Evolutionary conservation across 768 basidiomycete species (phyloP).

Genomic region (Rhodotorula taiwanensis): DNA sequence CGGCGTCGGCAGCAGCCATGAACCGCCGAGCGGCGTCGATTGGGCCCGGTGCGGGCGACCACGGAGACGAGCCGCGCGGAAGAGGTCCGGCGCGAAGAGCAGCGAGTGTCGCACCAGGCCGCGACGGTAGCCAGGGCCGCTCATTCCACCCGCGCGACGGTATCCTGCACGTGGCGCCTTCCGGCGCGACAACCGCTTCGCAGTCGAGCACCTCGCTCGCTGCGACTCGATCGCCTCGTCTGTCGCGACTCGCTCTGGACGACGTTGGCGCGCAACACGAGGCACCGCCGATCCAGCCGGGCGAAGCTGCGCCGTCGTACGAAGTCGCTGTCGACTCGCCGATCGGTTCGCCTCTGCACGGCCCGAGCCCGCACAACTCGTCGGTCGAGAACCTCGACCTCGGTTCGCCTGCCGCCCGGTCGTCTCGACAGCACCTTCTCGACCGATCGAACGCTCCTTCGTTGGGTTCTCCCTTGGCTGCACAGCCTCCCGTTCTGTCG

Average conservation of each 20-base stretch:
- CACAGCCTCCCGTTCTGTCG: neutral
- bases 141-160: constrained; percentile 24
- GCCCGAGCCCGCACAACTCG: neutral
- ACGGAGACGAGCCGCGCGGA: constrained; percentile 25
- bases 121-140: constrained; percentile 24
- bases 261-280: neutral
- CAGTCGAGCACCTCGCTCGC: constrained; percentile 11
- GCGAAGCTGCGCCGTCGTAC: constrained; percentile 30
- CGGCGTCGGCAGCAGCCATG: constrained; percentile 50
- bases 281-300: constrained; percentile 20
- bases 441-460: constrained; percentile 16
- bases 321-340: constrained; percentile 21
- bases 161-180: too few relatives aligned
- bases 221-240: neutral
- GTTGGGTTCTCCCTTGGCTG: constrained; percentile 23
- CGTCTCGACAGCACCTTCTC: neutral
- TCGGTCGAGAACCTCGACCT: neutral
- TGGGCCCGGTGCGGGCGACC: constrained; percentile 45
- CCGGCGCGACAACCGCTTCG: too few relatives aligned
- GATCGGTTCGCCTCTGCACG: constrained; percentile 10
- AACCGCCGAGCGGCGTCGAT: constrained; percentile 53
- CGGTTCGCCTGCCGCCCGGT: neutral
- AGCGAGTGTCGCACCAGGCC: constrained; percentile 20
- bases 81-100: constrained; percentile 12
- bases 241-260: constrained; percentile 25